phyloP scores from a whole-genome alignment of 345 rosid genomes.

The Excoecaria cochinchinensis region DNA sequence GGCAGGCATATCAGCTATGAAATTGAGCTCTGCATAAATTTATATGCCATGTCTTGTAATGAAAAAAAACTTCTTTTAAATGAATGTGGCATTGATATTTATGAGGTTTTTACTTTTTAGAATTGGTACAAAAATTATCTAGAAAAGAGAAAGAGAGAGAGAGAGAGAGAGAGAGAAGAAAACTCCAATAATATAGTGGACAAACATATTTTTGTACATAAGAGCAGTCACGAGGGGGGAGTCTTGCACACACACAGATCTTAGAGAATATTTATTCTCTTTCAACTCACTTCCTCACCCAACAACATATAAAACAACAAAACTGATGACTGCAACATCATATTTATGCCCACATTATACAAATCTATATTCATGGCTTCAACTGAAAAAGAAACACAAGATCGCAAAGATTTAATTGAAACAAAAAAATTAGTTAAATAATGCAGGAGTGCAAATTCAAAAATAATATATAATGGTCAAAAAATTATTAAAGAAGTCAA shows the following conservation, averaged over 20 bases:
- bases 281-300: slow-evolving; percentile 12
- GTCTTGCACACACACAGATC: slow-evolving; percentile 27
- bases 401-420: too few relatives aligned
- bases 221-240: slow-evolving; percentile 45
- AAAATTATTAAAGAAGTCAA: too few relatives aligned
- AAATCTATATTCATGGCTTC: slow-evolving; percentile 19
- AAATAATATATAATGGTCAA: too few relatives aligned
- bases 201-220: slow-evolving; percentile 7
- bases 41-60: background rate
- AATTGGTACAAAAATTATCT: slow-evolving; percentile 10
- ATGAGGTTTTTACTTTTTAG: background rate
- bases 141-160: too few relatives aligned
- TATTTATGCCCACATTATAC: slow-evolving; percentile 32
- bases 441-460: too few relatives aligned
- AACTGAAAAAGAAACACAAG: slow-evolving; percentile 28
- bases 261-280: slow-evolving; percentile 41
- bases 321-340: slow-evolving; percentile 40
- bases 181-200: slow-evolving; percentile 33
- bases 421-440: too few relatives aligned
- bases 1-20: too few relatives aligned
- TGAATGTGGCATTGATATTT: background rate
- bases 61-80: background rate
- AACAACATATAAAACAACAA: slow-evolving; percentile 53
- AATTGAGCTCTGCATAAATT: background rate
- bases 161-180: slow-evolving; percentile 19